Conservation (phyloP, 805 yeast species). For the Starmerella kuoi region DNA sequence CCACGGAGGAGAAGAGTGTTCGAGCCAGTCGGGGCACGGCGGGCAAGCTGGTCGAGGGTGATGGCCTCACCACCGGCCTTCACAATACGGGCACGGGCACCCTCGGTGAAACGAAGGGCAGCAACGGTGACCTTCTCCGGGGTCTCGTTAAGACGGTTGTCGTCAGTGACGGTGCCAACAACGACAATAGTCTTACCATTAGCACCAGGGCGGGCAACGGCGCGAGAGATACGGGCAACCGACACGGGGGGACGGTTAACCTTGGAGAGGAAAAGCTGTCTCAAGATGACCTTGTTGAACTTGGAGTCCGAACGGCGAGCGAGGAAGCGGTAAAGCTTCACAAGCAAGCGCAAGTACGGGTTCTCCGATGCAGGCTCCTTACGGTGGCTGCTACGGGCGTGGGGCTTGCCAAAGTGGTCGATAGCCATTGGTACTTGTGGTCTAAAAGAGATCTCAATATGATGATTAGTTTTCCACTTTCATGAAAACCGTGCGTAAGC, state of each 20-base stretch:
- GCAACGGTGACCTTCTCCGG: conserved; percentile 92
- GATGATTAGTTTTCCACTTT: conserved; percentile 16
- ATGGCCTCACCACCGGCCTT: conserved; percentile 99
- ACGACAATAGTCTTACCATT: conserved; percentile 87
- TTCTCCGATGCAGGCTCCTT: conserved; percentile 99
- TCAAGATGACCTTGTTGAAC: conserved; percentile 96
- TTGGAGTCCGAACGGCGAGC: conserved; percentile 98
- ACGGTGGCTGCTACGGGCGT: conserved; percentile 92
- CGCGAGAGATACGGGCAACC: conserved; percentile 77
- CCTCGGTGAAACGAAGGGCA: conserved; percentile 98
- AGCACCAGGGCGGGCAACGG: conserved; percentile 72
- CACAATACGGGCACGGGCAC: conserved; percentile 93
- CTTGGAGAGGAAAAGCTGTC: conserved; percentile 92
- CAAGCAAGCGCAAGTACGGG: conserved; percentile 95
- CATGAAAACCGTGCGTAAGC: conserved; percentile 4
- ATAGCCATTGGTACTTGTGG: conserved; percentile 60
- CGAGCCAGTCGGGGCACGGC: conserved; percentile 98
- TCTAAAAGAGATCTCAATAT: conserved; percentile 6
- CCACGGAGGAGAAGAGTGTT: conserved; percentile 98
- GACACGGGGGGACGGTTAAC: conserved; percentile 99
- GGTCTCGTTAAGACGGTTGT: conserved; percentile 81
- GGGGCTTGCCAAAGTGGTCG: conserved; percentile 95
- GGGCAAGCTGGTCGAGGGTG: conserved; percentile 98
- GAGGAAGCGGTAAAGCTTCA: conserved; percentile 96
- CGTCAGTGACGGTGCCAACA: conserved; percentile 99